Evolutionary conservation across 306 rosid genomes (phyloP).

Genomic region (Gastrolobium villosum): DNA sequence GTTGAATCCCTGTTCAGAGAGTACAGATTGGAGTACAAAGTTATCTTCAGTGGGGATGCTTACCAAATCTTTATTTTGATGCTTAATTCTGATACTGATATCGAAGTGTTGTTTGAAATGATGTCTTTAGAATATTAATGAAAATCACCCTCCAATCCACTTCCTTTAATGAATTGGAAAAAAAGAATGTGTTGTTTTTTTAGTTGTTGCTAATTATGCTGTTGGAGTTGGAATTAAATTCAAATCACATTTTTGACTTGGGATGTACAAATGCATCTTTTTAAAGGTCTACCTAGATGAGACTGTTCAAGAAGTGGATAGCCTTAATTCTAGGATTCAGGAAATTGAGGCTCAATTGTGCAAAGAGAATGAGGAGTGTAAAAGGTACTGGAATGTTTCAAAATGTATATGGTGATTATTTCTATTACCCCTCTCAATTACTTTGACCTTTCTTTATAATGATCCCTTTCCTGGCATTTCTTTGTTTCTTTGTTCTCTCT

Average conservation of each 20-base stretch:
- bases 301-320: conserved; percentile 83
- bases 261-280: conserved; percentile 34
- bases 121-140: conserved; percentile 31
- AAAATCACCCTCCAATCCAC: conserved; percentile 32
- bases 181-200: conserved; percentile 22
- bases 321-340: conserved; percentile 85
- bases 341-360: conserved; percentile 86
- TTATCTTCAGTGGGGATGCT: conserved; percentile 9
- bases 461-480: conserved; percentile 39
- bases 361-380: conserved; percentile 80
- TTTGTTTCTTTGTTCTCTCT: conserved; percentile 38
- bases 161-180: conserved; percentile 26
- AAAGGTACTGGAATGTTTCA: conserved; percentile 59
- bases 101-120: conserved; percentile 29
- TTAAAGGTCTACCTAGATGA: conserved; percentile 74
- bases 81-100: conserved; percentile 26
- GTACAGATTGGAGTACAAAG: conserved; percentile 5
- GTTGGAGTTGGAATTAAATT: conserved; percentile 22
- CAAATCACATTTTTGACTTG: conserved; percentile 34
- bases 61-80: conserved; percentile 30
- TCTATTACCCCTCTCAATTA: conserved; percentile 28
- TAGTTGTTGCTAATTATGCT: conserved; percentile 17
- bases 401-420: conserved; percentile 35
- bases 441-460: conserved; percentile 36
- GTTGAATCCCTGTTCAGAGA: conserved; percentile 1